These are phyloP conservation scores for Euptelea pleiosperma DNA, from an alignment of 164 flowering plant species.

Conservation along the genomic window DNA sequence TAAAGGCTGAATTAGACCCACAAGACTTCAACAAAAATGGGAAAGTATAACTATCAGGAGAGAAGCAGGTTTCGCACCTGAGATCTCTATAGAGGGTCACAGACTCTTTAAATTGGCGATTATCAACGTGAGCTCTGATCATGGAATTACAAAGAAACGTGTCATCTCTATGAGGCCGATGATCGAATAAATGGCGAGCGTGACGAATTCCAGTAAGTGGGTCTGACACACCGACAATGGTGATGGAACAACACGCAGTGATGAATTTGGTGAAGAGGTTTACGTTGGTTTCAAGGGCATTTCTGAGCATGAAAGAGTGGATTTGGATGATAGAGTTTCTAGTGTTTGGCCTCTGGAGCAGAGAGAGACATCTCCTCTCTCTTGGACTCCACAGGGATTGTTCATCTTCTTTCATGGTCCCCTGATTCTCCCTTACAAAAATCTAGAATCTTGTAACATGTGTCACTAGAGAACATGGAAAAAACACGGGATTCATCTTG, in stretches of 20 bases:
- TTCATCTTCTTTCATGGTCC: slow-evolving; percentile 8
- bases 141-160: slow-evolving; percentile 64
- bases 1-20: slow-evolving; percentile 22
- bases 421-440: too few relatives aligned
- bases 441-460: too few relatives aligned
- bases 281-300: slow-evolving; percentile 49
- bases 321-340: slow-evolving; percentile 51
- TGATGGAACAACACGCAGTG: slow-evolving; percentile 33
- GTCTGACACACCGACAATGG: slow-evolving; percentile 3
- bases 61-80: slow-evolving; percentile 30
- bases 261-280: slow-evolving; percentile 63
- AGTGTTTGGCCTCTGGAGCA: slow-evolving; percentile 40
- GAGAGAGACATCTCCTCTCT: slow-evolving; percentile 55
- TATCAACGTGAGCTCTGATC: slow-evolving; percentile 52
- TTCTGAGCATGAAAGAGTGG: slow-evolving; percentile 68
- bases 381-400: slow-evolving; percentile 39
- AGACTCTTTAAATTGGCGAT: slow-evolving; percentile 39
- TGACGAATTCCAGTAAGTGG: slow-evolving; percentile 30
- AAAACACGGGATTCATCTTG: too few relatives aligned
- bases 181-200: slow-evolving; percentile 63
- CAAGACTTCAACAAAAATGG: slow-evolving; percentile 57
- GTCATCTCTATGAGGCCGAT: slow-evolving; percentile 37
- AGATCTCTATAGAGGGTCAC: slow-evolving; percentile 47
- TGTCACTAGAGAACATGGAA: too few relatives aligned
- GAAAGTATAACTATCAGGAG: slow-evolving; percentile 56